Percentiles rank a stretch among this genome's conserved stretches.
These are phyloP conservation scores for Dipsacomyces acuminosporus DNA, from an alignment of 371 early-diverging fungal genomes.

Conservation along the genomic window DNA sequence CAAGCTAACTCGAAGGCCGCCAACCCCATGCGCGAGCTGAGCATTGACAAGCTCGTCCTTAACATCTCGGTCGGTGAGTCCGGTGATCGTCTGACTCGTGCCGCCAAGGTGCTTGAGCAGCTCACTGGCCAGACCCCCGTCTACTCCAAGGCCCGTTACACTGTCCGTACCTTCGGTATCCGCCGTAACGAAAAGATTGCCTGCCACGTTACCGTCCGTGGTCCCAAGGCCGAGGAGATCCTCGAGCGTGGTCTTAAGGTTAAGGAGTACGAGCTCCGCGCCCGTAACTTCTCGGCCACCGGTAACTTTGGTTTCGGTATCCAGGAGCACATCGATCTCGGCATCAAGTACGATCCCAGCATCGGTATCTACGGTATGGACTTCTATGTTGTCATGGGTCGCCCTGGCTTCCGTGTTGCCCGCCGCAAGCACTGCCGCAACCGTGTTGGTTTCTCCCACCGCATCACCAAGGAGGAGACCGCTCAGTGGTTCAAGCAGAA, in stretches of 20 bases:
- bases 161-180: constrained; percentile 99
- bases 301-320: constrained; percentile 99
- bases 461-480: constrained; percentile 86
- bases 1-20: constrained; percentile 55
- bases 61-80: constrained; percentile 99
- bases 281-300: constrained; percentile 94
- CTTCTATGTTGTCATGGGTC: constrained; percentile 97
- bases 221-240: constrained; percentile 94
- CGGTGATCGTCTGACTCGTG: constrained; percentile 99
- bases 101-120: constrained; percentile 99
- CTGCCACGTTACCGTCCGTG: constrained; percentile 98
- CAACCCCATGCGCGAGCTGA: constrained; percentile 97
- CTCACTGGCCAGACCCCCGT: constrained; percentile 99
- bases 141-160: constrained; percentile 99
- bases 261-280: constrained; percentile 98
- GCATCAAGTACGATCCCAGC: constrained; percentile 99
- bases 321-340: constrained; percentile 99
- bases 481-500: constrained; percentile 83
- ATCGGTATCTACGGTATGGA: constrained; percentile 99
- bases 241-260: constrained; percentile 99
- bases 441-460: constrained; percentile 91
- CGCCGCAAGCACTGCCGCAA: constrained; percentile 89
- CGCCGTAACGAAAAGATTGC: constrained; percentile 99
- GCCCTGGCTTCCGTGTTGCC: constrained; percentile 96
- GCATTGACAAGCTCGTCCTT: constrained; percentile 99